Conservation (phyloP, 805 yeast genomes). For the Candida khao-thaluensis region DNA sequence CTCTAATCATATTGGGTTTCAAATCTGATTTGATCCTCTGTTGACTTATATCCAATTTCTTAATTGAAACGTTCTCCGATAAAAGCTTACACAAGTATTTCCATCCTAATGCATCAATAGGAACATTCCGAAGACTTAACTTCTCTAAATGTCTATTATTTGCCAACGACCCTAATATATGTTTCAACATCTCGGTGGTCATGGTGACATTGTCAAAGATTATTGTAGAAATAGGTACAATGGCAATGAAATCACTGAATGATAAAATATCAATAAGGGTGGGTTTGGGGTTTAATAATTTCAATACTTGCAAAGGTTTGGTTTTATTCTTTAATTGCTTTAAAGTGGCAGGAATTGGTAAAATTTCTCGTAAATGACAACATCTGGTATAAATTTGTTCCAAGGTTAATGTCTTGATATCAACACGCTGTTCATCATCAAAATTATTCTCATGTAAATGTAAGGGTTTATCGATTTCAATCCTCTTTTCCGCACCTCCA, state of each 20-base stretch:
- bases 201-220: conserved; percentile 58
- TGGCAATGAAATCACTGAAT: conserved; percentile 55
- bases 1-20: conserved; percentile 35
- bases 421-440: conserved; percentile 25
- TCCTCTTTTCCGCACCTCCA: conserved; percentile 12
- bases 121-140: conserved; percentile 53
- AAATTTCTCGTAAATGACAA: conserved; percentile 86
- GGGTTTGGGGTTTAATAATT: conserved; percentile 57
- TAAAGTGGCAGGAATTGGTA: conserved; percentile 86
- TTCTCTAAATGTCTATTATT: conserved; percentile 47
- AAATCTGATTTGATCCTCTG: conserved; percentile 50
- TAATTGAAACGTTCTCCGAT: conserved; percentile 39
- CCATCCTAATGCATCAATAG: conserved; percentile 55
- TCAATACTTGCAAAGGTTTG: conserved; percentile 52
- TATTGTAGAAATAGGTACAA: conserved; percentile 53
- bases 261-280: conserved; percentile 57
- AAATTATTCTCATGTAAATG: conserved; percentile 58
- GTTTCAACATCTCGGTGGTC: conserved; percentile 53
- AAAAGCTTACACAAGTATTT: conserved; percentile 48
- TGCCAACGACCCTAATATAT: conserved; percentile 46
- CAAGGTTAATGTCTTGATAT: conserved; percentile 31
- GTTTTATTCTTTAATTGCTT: conserved; percentile 53
- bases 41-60: conserved; percentile 57
- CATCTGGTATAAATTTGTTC: conserved; percentile 72
- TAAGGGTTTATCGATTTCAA: conserved; percentile 71